A percentile compares a stretch with the other conserved stretches of the same genome.
Evolutionary conservation across 1,284 basidiomycete species (phyloP).

Genomic region (Rhodotorula sp.): DNA sequence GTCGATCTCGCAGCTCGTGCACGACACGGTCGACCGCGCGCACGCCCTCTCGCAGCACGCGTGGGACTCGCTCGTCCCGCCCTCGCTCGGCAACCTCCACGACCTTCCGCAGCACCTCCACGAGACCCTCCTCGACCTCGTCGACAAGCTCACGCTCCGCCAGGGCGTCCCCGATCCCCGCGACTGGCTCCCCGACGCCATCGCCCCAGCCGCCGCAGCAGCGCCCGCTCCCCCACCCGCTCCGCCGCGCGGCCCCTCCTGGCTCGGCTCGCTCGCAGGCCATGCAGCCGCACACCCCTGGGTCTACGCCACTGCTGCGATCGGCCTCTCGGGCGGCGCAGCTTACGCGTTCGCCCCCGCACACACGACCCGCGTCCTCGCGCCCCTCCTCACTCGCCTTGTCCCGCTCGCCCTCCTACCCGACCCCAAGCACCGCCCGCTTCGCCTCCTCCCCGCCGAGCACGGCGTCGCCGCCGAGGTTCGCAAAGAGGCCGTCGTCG

Average conservation of each 20-base stretch:
- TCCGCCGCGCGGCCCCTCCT: slow-evolving; percentile 1
- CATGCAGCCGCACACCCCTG: slow-evolving; percentile 18
- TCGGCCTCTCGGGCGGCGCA: slow-evolving; percentile 10
- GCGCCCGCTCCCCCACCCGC: not conserved
- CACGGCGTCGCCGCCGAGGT: slow-evolving; percentile 42
- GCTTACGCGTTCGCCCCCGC: slow-evolving; percentile 20
- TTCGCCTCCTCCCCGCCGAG: slow-evolving; percentile 36
- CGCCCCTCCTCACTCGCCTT: slow-evolving; percentile 19
- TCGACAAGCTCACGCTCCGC: slow-evolving; percentile 30
- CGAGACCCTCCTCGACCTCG: slow-evolving; percentile 14
- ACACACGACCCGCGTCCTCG: not conserved
- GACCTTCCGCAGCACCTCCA: slow-evolving; percentile 21
- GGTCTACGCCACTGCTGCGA: slow-evolving; percentile 16
- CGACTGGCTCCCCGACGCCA: slow-evolving; percentile 21
- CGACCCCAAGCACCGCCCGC: slow-evolving; percentile 19
- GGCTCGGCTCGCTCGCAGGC: slow-evolving; percentile 2
- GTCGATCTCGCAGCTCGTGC: slow-evolving; percentile 6
- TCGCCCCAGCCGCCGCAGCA: not conserved
- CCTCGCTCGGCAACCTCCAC: slow-evolving; percentile 24
- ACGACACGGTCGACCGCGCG: slow-evolving; percentile 1
- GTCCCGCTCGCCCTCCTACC: slow-evolving; percentile 30
- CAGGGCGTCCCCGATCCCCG: slow-evolving; percentile 26
- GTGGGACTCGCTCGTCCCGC: slow-evolving; percentile 25
- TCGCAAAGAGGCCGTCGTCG: slow-evolving; percentile 52
- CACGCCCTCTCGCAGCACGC: not conserved